These are phyloP conservation scores for Thelonectria rubi DNA, from an alignment of 2,329 filamentous ascomycete species.

Conservation along the genomic window DNA sequence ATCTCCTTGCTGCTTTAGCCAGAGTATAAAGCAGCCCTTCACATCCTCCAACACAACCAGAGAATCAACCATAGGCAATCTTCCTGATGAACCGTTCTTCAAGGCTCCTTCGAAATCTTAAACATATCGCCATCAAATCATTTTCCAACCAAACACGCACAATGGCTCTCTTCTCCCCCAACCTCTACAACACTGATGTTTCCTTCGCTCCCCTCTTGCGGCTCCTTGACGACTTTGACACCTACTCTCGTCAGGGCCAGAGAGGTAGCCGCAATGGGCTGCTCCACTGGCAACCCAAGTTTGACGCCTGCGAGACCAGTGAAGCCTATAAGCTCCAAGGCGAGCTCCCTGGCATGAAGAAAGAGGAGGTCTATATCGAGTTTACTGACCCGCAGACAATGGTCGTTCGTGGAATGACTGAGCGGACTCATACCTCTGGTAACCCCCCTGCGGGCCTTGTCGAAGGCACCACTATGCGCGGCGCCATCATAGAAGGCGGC, in stretches of 20 bases:
- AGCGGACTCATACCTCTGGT: conserved; percentile 68
- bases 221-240: conserved; percentile 70
- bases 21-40: conserved; percentile 45
- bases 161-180: conserved; percentile 69
- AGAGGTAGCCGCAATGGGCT: conserved; percentile 44
- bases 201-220: conserved; percentile 70
- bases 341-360: conserved; percentile 78
- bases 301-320: conserved; percentile 78
- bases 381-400: conserved; percentile 81
- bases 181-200: conserved; percentile 57
- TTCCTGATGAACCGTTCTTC: conserved; percentile 34
- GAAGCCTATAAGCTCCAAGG: conserved; percentile 79
- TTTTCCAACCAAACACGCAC: conserved; percentile 45
- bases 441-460: conserved; percentile 58
- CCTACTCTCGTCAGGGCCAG: conserved; percentile 55
- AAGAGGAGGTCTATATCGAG: conserved; percentile 78
- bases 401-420: conserved; percentile 73
- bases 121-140: conserved; percentile 34
- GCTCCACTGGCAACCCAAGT: conserved; percentile 76
- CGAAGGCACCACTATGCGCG: conserved; percentile 51
- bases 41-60: conserved; percentile 24
- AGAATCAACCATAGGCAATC: conserved; percentile 33
- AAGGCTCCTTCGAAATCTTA: conserved; percentile 40
- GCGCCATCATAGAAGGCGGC: conserved; percentile 52
- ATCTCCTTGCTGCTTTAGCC: neutral